Conservation (phyloP, 1,284 basidiomycete species). For the Boletus albobrunnescens region DNA sequence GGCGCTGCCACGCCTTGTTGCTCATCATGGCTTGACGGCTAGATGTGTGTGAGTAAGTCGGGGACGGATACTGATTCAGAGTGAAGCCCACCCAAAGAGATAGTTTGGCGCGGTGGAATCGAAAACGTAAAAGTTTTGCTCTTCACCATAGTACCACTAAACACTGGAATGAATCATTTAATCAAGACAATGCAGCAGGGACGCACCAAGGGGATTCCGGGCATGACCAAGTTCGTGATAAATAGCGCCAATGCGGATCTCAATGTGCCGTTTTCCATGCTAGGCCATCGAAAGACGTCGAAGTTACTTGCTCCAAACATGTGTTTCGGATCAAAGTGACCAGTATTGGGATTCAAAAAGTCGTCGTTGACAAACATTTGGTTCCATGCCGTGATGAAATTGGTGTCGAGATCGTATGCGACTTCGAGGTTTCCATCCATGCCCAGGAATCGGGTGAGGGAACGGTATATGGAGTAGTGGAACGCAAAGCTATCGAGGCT, state of each 20-base stretch:
- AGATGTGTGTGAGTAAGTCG: constrained; percentile 8
- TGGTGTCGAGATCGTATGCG: constrained; percentile 75
- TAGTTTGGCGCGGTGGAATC: constrained; percentile 85
- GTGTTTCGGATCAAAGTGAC: constrained; percentile 74
- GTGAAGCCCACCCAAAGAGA: constrained; percentile 67
- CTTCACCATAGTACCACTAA: constrained; percentile 82
- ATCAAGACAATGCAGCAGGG: background rate
- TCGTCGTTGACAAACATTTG: constrained; percentile 86
- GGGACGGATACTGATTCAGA: background rate
- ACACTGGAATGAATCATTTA: constrained; percentile 5
- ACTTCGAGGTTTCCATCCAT: constrained; percentile 91
- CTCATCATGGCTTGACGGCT: constrained; percentile 89
- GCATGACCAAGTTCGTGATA: constrained; percentile 77
- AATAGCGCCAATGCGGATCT: constrained; percentile 73
- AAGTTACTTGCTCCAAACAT: constrained; percentile 90
- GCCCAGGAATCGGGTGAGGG: constrained; percentile 78
- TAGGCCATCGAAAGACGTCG: constrained; percentile 90
- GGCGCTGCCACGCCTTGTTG: constrained; percentile 83
- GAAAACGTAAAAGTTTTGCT: constrained; percentile 81
- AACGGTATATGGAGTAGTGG: constrained; percentile 89
- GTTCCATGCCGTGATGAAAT: constrained; percentile 86
- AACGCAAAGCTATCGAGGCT: constrained; percentile 79
- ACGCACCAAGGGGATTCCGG: constrained; percentile 75
- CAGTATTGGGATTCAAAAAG: constrained; percentile 70
- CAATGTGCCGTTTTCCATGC: constrained; percentile 77